Conservation (phyloP, 305 asterid genomes). For the Fraxinus nigra region DNA sequence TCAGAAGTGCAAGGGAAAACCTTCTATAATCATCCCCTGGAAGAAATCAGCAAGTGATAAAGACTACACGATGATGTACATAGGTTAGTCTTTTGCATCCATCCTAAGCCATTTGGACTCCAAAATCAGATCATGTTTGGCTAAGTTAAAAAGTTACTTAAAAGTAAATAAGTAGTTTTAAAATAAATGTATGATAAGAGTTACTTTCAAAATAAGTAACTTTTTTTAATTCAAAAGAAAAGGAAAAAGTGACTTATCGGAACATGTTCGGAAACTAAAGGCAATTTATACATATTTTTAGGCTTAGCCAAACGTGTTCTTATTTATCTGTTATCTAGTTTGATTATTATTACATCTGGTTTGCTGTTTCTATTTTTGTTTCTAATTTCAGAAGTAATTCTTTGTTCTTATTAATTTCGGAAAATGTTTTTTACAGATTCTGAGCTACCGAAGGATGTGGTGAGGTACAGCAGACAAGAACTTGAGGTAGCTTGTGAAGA, state of each 20-base stretch:
- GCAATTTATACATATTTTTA: not conserved
- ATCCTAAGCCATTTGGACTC: not conserved
- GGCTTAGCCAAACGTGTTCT: not conserved
- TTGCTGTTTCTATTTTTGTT: not conserved
- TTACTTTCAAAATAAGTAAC: not conserved
- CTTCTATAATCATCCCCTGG: constrained; percentile 80
- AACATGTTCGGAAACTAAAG: not conserved
- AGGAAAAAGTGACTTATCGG: not conserved
- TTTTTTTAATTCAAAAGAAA: not conserved
- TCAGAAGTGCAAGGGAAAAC: constrained; percentile 65
- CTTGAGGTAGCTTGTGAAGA: constrained; percentile 98
- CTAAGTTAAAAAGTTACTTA: not conserved
- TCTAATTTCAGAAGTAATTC: not conserved
- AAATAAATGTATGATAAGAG: not conserved
- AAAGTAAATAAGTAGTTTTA: not conserved
- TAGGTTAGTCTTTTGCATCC: constrained; percentile 46
- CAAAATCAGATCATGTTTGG: not conserved
- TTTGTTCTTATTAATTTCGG: not conserved
- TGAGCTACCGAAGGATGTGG: constrained; percentile 61
- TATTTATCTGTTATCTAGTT: not conserved
- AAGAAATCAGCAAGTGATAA: constrained; percentile 72
- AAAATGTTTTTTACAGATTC: constrained; percentile 51
- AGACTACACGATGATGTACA: constrained; percentile 59
- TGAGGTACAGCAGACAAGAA: constrained; percentile 75
- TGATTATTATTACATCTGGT: not conserved